Percentiles rank a stretch among this genome's conserved stretches.
phyloP scores from a whole-genome alignment of 306 rosid genomes.

The Pyrus betulifolia region DNA sequence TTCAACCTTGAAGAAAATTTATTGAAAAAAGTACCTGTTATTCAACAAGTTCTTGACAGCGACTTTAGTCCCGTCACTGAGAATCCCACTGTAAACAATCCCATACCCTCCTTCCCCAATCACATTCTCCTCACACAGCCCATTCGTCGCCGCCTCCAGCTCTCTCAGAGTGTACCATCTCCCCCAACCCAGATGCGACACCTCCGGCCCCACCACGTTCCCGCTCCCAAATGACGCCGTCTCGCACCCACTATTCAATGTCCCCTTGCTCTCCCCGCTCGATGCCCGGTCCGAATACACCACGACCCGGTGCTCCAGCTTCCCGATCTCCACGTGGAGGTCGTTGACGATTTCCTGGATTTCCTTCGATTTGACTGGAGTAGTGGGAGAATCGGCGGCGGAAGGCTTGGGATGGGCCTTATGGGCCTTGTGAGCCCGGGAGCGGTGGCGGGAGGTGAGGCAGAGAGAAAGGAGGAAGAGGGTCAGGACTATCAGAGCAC shows the following conservation, averaged over 20 bases:
- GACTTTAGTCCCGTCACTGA: slow-evolving; percentile 60
- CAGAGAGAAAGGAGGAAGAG: slow-evolving; percentile 89
- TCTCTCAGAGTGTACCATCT: slow-evolving; percentile 90
- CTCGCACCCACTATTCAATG: slow-evolving; percentile 40
- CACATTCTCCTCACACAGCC: slow-evolving; percentile 71
- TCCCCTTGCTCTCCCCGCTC: slow-evolving; percentile 72
- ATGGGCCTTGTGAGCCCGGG: slow-evolving; percentile 13
- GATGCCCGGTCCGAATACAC: slow-evolving; percentile 65
- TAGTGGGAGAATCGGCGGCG: not conserved
- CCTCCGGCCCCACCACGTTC: slow-evolving; percentile 75
- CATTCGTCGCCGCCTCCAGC: slow-evolving; percentile 84
- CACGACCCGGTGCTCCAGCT: slow-evolving; percentile 59
- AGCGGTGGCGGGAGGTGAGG: slow-evolving; percentile 71
- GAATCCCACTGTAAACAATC: slow-evolving; percentile 70
- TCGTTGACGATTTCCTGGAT: slow-evolving; percentile 67
- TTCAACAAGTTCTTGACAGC: slow-evolving; percentile 95
- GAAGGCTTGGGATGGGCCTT: not conserved
- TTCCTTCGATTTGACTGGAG: slow-evolving; percentile 65
- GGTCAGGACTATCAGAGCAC: slow-evolving; percentile 58
- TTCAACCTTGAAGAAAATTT: not conserved
- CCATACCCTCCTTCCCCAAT: slow-evolving; percentile 99
- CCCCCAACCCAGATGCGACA: slow-evolving; percentile 97
- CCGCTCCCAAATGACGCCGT: slow-evolving; percentile 47
- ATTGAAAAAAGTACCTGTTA: slow-evolving; percentile 46
- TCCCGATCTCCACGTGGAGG: slow-evolving; percentile 68